Conservation (phyloP, 345 rosid genomes). For the Firmiana major region DNA sequence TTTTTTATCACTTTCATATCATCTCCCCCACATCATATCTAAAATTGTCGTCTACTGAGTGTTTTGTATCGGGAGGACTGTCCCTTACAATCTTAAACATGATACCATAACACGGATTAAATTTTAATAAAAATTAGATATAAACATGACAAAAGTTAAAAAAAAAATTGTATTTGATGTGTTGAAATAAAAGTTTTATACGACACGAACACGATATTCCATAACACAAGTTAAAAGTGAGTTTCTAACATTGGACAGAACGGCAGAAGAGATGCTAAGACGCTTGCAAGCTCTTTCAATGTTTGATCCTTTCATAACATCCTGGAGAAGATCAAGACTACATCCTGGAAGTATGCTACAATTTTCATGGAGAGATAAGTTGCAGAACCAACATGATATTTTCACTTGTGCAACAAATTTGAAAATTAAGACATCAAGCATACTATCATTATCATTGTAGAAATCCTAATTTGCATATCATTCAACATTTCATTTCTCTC, state of each 20-base stretch:
- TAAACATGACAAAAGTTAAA: no score
- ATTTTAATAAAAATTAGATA: no score
- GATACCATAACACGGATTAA: no score
- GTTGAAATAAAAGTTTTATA: no score
- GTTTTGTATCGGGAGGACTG: background rate
- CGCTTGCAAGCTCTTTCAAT: background rate
- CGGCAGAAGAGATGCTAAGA: background rate
- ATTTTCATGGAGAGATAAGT: background rate
- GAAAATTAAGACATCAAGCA: slow-evolving; percentile 1
- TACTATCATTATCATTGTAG: slow-evolving; percentile 9
- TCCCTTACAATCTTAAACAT: background rate
- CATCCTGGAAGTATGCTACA: background rate
- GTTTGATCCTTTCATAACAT: background rate
- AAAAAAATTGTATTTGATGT: no score
- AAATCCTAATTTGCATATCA: slow-evolving; percentile 12
- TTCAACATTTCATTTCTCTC: slow-evolving; percentile 8
- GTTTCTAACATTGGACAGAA: background rate
- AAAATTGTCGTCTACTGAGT: no score
- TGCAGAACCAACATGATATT: slow-evolving; percentile 7
- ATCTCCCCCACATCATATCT: no score
- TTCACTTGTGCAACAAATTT: slow-evolving; percentile 5
- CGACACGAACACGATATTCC: no score
- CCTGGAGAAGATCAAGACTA: background rate
- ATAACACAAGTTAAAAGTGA: no score
- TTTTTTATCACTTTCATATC: no score